Evolutionary conservation across 441 rosid genomes (phyloP).

Genomic region (Jatropha multifida): DNA sequence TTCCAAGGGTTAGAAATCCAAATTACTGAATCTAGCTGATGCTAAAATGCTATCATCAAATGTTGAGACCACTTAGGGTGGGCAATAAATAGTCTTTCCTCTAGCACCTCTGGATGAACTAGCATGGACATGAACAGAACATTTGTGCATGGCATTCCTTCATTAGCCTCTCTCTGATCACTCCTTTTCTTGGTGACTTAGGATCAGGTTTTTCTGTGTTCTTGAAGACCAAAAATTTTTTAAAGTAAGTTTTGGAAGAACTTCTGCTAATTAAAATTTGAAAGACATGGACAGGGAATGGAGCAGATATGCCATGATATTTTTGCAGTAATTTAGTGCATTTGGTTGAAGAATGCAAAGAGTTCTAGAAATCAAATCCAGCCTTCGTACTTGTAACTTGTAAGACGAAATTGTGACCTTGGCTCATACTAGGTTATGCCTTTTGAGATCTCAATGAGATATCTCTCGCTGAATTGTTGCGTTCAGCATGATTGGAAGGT

Average conservation of each 20-base stretch:
- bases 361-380: not conserved
- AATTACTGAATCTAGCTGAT: not conserved
- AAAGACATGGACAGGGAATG: not conserved
- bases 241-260: not conserved
- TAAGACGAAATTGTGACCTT: not conserved
- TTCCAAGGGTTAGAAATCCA: too few species aligned
- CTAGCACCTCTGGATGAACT: not conserved
- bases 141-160: not conserved
- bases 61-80: not conserved
- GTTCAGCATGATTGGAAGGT: not conserved
- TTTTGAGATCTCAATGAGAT: not conserved
- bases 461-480: not conserved
- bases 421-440: not conserved
- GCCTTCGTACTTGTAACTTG: not conserved
- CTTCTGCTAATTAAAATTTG: not conserved
- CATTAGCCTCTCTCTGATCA: not conserved
- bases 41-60: not conserved
- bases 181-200: not conserved
- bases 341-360: not conserved
- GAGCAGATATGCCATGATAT: not conserved
- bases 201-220: not conserved
- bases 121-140: not conserved
- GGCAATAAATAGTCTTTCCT: too few species aligned
- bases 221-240: not conserved
- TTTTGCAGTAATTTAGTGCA: not conserved